Conservation (phyloP, 768 basidiomycete species). For the Amanita pseudoporphyria region DNA sequence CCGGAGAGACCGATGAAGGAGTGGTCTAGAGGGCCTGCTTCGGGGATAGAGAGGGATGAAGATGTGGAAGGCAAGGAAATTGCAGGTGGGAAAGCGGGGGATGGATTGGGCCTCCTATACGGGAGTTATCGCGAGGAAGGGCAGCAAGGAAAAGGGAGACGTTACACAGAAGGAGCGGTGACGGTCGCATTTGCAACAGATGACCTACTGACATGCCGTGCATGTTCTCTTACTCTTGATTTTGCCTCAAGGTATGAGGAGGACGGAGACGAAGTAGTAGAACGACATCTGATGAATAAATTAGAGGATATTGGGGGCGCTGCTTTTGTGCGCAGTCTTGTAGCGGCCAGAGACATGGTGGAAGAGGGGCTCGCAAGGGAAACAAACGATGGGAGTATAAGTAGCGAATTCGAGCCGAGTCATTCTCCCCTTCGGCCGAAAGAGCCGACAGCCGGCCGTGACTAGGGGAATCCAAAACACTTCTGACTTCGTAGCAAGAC, state of each 20-base stretch:
- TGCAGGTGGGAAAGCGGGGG: constrained; percentile 39
- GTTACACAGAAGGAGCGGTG: constrained; percentile 54
- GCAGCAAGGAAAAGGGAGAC: constrained; percentile 15
- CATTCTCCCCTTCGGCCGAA: neutral
- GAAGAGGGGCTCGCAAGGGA: constrained; percentile 10
- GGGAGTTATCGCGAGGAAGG: constrained; percentile 1
- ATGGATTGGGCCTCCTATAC: constrained; percentile 50
- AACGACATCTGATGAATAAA: neutral
- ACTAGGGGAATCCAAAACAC: too few relatives aligned
- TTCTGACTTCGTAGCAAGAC: too few relatives aligned
- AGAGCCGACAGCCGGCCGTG: neutral
- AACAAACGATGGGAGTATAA: constrained; percentile 1
- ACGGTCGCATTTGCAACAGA: constrained; percentile 50
- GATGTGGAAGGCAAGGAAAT: constrained; percentile 19
- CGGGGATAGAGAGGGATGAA: constrained; percentile 26
- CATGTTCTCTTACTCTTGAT: constrained; percentile 70
- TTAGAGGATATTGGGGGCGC: constrained; percentile 12
- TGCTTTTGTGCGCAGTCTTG: constrained; percentile 32
- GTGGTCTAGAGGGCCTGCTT: constrained; percentile 49
- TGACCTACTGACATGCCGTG: constrained; percentile 64
- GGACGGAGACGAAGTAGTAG: constrained; percentile 1
- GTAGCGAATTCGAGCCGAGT: too few relatives aligned
- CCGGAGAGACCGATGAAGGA: constrained; percentile 93
- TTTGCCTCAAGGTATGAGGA: constrained; percentile 58
- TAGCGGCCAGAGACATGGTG: constrained; percentile 33